A percentile compares a stretch with the other conserved stretches of the same genome.
Evolutionary conservation across 2,329 filamentous ascomycete genomes (phyloP).

Genomic region (Massarina eburnea): DNA sequence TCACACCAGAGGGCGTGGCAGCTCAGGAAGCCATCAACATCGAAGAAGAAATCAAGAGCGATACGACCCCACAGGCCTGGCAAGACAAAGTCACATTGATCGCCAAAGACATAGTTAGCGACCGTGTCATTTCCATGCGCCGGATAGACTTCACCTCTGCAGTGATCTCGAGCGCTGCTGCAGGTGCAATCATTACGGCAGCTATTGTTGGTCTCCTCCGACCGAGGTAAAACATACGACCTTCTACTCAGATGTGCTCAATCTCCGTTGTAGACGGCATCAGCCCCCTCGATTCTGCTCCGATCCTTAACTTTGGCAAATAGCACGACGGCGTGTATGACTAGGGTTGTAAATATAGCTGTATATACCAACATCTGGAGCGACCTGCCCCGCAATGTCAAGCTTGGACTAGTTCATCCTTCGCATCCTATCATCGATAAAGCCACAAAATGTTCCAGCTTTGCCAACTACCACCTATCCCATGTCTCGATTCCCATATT

Average conservation of each 20-base stretch:
- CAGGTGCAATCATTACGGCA: constrained; percentile 41
- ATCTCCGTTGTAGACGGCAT: background rate
- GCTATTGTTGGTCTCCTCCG: constrained; percentile 26
- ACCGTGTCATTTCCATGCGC: constrained; percentile 47
- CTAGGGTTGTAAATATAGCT: constrained; percentile 6
- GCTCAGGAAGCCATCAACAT: constrained; percentile 19
- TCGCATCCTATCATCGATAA: background rate
- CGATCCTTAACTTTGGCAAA: background rate
- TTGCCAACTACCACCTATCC: background rate
- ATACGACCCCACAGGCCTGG: constrained; percentile 18
- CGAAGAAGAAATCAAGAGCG: constrained; percentile 15
- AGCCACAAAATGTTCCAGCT: background rate
- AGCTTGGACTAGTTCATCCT: background rate
- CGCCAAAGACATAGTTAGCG: constrained; percentile 45
- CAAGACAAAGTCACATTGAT: constrained; percentile 21
- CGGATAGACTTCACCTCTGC: constrained; percentile 50
- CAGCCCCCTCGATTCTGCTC: background rate
- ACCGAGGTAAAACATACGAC: constrained; percentile 1
- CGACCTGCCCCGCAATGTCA: background rate
- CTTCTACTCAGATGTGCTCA: background rate
- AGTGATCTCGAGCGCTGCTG: constrained; percentile 48
- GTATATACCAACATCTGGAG: constrained; percentile 4
- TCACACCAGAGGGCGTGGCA: constrained; percentile 11
- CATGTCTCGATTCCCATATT: background rate
- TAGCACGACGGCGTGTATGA: background rate